Evolutionary conservation across 2,329 filamentous ascomycete genomes (phyloP).

Genomic region (Aspergillus sp.): DNA sequence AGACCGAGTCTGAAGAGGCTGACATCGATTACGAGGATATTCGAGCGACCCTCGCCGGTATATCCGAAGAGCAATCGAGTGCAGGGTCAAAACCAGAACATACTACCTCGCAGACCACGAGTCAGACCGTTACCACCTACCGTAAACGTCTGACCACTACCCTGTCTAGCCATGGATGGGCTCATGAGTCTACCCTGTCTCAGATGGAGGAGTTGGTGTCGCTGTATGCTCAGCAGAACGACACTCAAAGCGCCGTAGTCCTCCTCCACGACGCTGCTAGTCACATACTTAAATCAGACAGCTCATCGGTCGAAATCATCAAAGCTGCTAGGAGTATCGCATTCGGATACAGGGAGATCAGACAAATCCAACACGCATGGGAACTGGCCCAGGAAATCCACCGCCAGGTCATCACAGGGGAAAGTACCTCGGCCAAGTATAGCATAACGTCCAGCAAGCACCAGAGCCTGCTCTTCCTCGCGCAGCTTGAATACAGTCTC

Average conservation of each 20-base stretch:
- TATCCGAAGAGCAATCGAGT: slow-evolving; percentile 42
- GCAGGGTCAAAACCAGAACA: no score
- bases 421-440: slow-evolving; percentile 33
- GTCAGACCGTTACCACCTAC: slow-evolving; percentile 28
- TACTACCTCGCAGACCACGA: no score
- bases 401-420: slow-evolving; percentile 39
- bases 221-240: slow-evolving; percentile 33
- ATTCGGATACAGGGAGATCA: slow-evolving; percentile 33
- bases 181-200: slow-evolving; percentile 39
- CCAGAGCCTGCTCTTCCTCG: slow-evolving; percentile 45
- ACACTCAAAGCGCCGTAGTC: slow-evolving; percentile 27
- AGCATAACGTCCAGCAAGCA: slow-evolving; percentile 32
- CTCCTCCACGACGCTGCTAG: slow-evolving; percentile 35
- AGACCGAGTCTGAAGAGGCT: slow-evolving; percentile 26
- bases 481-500: slow-evolving; percentile 46
- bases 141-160: slow-evolving; percentile 28
- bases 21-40: slow-evolving; percentile 36
- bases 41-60: slow-evolving; percentile 32
- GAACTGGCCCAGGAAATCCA: slow-evolving; percentile 39
- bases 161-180: slow-evolving; percentile 37
- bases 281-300: slow-evolving; percentile 30
- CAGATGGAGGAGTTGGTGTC: slow-evolving; percentile 37
- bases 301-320: slow-evolving; percentile 27
- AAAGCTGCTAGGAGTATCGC: slow-evolving; percentile 38
- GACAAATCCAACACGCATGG: slow-evolving; percentile 30